Conservation (phyloP, 2,329 filamentous ascomycete genomes). For the Fusarium verticillioides region DNA sequence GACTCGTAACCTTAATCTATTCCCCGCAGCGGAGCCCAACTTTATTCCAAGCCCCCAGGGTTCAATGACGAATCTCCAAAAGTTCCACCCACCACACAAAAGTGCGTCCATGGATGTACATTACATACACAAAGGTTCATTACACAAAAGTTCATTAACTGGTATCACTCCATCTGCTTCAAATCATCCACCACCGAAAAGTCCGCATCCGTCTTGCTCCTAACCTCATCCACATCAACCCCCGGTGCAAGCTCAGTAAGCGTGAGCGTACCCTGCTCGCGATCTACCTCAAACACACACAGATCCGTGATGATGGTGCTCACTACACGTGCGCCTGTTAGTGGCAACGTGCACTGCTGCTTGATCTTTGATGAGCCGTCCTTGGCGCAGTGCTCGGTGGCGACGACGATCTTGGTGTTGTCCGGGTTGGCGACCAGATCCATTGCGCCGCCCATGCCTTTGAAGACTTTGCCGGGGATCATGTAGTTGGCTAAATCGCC, state of each 20-base stretch:
- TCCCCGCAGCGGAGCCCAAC: conserved; percentile 10
- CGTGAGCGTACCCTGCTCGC: conserved; percentile 69
- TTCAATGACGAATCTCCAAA: conserved; percentile 29
- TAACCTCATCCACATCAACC: conserved; percentile 74
- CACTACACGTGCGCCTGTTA: conserved; percentile 74
- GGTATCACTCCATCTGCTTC: conserved; percentile 55
- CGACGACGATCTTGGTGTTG: conserved; percentile 77
- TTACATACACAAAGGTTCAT: neutral
- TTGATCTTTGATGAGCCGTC: conserved; percentile 75
- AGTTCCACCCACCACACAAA: conserved; percentile 10
- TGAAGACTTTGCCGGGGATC: conserved; percentile 88
- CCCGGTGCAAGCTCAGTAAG: conserved; percentile 78
- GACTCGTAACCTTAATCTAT: conserved; percentile 33
- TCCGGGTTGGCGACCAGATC: conserved; percentile 78
- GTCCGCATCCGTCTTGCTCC: conserved; percentile 74
- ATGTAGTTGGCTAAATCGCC: conserved; percentile 91
- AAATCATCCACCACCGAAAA: conserved; percentile 72
- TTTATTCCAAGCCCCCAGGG: neutral
- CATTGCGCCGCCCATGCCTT: conserved; percentile 87
- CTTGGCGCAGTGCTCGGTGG: conserved; percentile 76
- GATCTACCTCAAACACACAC: conserved; percentile 78
- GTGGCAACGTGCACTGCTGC: conserved; percentile 69
- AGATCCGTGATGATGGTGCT: conserved; percentile 80
- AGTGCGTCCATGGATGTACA: neutral
- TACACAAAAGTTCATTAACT: neutral